Evolutionary conservation across 805 yeast genomes (phyloP), one percentile per base, ranked within the genome.

Genomic region (Lipomyces oligophaga): DNA sequence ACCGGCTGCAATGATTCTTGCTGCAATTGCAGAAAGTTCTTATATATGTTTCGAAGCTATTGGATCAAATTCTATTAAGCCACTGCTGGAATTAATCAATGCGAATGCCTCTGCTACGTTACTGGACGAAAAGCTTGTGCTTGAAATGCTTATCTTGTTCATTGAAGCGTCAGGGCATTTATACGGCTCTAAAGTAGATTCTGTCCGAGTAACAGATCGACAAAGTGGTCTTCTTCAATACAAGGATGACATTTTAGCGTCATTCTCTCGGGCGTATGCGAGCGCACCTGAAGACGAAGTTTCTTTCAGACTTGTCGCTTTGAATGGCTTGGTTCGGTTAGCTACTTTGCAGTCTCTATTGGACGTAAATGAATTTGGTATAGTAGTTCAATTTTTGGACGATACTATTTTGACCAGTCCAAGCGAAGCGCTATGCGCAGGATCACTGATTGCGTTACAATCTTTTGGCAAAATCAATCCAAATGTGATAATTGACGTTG

Each of bases 231-330:
- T 85, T 41, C 55, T 64, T 13, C 55, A 62, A 5, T 76, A 67
- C 62, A 80, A 83, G 52, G 95, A 88, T 58, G 79, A 79, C 32
- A 68, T 89, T 13, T 65, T 88, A 25, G 77, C 80, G 43, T 68
- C 82, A 34, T 63, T 86, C 55, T 79, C 88, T n/a, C 81, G 78
- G 59, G 73, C 85, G 4, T 69, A 89, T 39, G 76, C 82, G 61
- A 74, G 83, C 0, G 74, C 85, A 0, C 79, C 95, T 0, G 74
- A 72, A 27, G 67, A 77, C 25, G 96, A 85, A 58, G 80, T 80
- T 8, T 77, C 88, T 1, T 70, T 87, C 46, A 74, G 87, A 58
- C 73, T 83, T 22, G 67, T 82, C 33, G 77, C 93, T 1, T 68
- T 84, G 24, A 77, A 77, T 43, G 85, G 83, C 36, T 71, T 87